Evolutionary conservation across 768 basidiomycete genomes (phyloP).

Genomic region (Pholiota microspora): DNA sequence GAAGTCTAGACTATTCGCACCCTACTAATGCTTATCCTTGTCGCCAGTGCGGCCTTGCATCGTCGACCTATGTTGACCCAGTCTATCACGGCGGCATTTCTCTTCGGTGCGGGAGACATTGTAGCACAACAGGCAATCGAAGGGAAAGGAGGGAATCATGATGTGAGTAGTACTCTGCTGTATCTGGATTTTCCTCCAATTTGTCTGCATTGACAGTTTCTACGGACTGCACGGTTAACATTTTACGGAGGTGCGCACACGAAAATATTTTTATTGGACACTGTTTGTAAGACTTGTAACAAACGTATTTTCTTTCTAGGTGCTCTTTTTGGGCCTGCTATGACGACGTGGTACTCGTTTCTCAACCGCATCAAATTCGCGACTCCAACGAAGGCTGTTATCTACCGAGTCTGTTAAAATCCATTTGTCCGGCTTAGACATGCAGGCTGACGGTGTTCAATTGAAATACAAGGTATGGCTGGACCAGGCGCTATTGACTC

Average conservation of each 20-base stretch:
- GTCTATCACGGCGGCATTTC: constrained; percentile 58
- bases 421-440: neutral
- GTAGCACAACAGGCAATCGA: constrained; percentile 89
- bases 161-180: constrained; percentile 47
- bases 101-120: constrained; percentile 76
- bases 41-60: constrained; percentile 51
- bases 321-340: constrained; percentile 73
- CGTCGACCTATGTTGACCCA: constrained; percentile 63
- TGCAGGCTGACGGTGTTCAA: neutral
- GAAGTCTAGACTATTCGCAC: neutral
- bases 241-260: constrained; percentile 59
- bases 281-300: no score
- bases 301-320: no score
- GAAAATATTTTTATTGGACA: no score
- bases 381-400: constrained; percentile 52
- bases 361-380: constrained; percentile 71
- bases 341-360: constrained; percentile 81
- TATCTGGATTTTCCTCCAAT: neutral
- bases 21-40: neutral
- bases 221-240: constrained; percentile 57
- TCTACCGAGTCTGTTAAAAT: constrained; percentile 53
- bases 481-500: constrained; percentile 79
- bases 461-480: constrained; percentile 58
- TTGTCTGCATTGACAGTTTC: neutral
- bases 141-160: constrained; percentile 66